Percentiles rank a stretch among this genome's conserved stretches.
Conservation (phyloP, 2,329 filamentous ascomycete genomes). For the Ceratocystis diversiconidia region DNA sequence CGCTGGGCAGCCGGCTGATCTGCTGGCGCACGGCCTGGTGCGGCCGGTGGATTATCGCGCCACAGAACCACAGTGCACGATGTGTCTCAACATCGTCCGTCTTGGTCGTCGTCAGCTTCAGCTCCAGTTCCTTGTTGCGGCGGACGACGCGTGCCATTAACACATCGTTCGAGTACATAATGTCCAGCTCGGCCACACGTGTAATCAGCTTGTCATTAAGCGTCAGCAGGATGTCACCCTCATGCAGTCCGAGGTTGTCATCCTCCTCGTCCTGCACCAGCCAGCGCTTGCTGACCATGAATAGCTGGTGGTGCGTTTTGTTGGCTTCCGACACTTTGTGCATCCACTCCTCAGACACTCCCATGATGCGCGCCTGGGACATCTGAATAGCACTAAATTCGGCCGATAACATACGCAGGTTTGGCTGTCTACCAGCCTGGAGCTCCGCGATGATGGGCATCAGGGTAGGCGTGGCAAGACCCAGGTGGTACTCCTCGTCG, state of each 20-base stretch:
- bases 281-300: slow-evolving; percentile 90
- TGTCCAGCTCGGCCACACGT: slow-evolving; percentile 77
- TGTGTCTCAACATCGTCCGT: slow-evolving; percentile 87
- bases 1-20: slow-evolving; percentile 89
- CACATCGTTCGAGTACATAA: slow-evolving; percentile 83
- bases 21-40: slow-evolving; percentile 95
- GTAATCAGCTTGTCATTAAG: slow-evolving; percentile 89
- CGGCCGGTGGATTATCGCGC: slow-evolving; percentile 79
- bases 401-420: slow-evolving; percentile 79
- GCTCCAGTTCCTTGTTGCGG: slow-evolving; percentile 60
- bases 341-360: slow-evolving; percentile 92
- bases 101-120: slow-evolving; percentile 71
- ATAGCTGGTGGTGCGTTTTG: slow-evolving; percentile 84
- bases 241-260: slow-evolving; percentile 41
- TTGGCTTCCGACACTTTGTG: slow-evolving; percentile 77
- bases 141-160: slow-evolving; percentile 79
- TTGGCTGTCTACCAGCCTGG: slow-evolving; percentile 62
- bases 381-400: slow-evolving; percentile 93
- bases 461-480: slow-evolving; percentile 74
- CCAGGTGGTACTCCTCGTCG: slow-evolving; percentile 93
- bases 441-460: slow-evolving; percentile 81
- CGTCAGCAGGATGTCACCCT: slow-evolving; percentile 85
- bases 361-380: slow-evolving; percentile 94
- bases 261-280: slow-evolving; percentile 40
- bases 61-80: slow-evolving; percentile 85